Evolutionary conservation across 129 eudicot genomes (phyloP).

Genomic region (sunflower (Helianthus annuus)): HanXRQr2.0-SUNRISE NC_035448.2:7242305-7242804

Average conservation of each 20-base stretch:
- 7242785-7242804: conserved; percentile 26
- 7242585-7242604: conserved; percentile 34
- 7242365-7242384: conserved; percentile 91
- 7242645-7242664: conserved; percentile 14
- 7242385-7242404: background rate
- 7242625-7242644: conserved; percentile 33
- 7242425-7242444: background rate
- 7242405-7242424: background rate
- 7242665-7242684: conserved; percentile 29
- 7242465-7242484: conserved; percentile 20
- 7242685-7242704: conserved; percentile 33
- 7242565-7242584: conserved; percentile 68
- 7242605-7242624: conserved; percentile 35
- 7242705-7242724: conserved; percentile 11
- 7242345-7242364: conserved; percentile 90
- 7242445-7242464: background rate
- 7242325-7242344: conserved; percentile 73
- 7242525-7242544: conserved; percentile 29
- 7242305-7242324: conserved; percentile 78
- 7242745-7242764: conserved; percentile 32
- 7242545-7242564: conserved; percentile 92
- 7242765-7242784: conserved; percentile 20
- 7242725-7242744: background rate
- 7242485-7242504: background rate
- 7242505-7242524: background rate